Conservation (phyloP, 2,329 filamentous ascomycete species). For the Phialophora verrucosa region DNA sequence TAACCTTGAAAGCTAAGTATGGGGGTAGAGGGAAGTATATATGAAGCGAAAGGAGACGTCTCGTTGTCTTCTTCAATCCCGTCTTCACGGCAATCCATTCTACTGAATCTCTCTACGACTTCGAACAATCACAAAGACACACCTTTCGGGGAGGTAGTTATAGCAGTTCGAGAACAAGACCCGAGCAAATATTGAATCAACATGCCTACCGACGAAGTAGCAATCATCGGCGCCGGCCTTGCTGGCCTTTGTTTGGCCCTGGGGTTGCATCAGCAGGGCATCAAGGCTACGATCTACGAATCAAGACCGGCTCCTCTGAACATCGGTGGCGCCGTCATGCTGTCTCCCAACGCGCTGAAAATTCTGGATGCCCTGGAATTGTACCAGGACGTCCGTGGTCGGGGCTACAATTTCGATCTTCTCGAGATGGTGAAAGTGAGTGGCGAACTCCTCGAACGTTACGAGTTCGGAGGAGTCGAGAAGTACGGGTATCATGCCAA, state of each 20-base stretch:
- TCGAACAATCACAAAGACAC: neutral
- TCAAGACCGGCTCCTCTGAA: slow-evolving; percentile 52
- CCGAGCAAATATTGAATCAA: neutral
- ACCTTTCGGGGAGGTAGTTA: neutral
- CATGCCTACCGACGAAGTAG: slow-evolving; percentile 41
- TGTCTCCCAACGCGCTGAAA: slow-evolving; percentile 64
- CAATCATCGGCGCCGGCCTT: slow-evolving; percentile 57
- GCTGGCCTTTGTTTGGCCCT: slow-evolving; percentile 63
- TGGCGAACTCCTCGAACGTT: slow-evolving; percentile 42
- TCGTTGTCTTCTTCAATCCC: neutral
- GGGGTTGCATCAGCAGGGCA: slow-evolving; percentile 58
- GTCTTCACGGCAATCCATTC: neutral
- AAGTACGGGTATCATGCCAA: slow-evolving; percentile 61
- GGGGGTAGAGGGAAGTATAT: neutral
- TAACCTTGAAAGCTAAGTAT: neutral
- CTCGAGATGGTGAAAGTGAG: slow-evolving; percentile 55
- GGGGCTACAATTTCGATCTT: slow-evolving; percentile 59
- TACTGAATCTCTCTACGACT: neutral
- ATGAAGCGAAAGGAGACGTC: neutral
- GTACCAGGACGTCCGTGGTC: slow-evolving; percentile 52
- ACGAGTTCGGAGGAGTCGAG: slow-evolving; percentile 39
- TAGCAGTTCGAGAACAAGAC: neutral
- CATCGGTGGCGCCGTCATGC: slow-evolving; percentile 63
- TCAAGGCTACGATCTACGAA: slow-evolving; percentile 60
- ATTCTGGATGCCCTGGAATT: slow-evolving; percentile 59